phyloP scores from a whole-genome alignment of 108 stramenopile species.

The Cyclotella choctawhatcheeana region DNA sequence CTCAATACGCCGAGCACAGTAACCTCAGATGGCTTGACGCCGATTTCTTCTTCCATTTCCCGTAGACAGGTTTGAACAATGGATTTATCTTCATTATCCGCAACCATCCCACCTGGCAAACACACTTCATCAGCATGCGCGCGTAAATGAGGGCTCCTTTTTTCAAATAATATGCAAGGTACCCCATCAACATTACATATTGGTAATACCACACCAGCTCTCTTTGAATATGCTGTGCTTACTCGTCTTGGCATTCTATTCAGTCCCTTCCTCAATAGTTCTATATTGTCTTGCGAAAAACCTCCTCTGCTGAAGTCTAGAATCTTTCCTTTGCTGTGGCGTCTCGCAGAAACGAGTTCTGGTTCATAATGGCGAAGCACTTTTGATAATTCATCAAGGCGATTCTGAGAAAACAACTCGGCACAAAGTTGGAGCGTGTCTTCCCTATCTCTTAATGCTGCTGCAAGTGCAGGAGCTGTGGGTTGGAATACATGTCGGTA shows the following conservation, averaged over 20 bases:
- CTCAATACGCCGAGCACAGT: slow-evolving; percentile 86
- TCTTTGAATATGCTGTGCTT: slow-evolving; percentile 73
- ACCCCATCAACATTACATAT: slow-evolving; percentile 93
- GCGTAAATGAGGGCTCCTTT: slow-evolving; percentile 69
- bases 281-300: slow-evolving; percentile 67
- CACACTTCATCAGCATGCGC: slow-evolving; percentile 89
- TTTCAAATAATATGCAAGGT: slow-evolving; percentile 91
- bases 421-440: slow-evolving; percentile 90
- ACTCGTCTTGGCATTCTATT: slow-evolving; percentile 93
- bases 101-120: slow-evolving; percentile 94
- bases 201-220: slow-evolving; percentile 91
- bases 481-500: neutral
- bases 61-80: slow-evolving; percentile 91
- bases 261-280: slow-evolving; percentile 86
- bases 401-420: slow-evolving; percentile 66
- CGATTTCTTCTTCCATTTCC: slow-evolving; percentile 98
- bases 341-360: slow-evolving; percentile 61
- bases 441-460: slow-evolving; percentile 93
- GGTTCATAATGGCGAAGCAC: slow-evolving; percentile 83
- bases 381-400: slow-evolving; percentile 63
- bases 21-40: slow-evolving; percentile 51
- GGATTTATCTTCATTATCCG: slow-evolving; percentile 75
- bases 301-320: slow-evolving; percentile 70
- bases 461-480: slow-evolving; percentile 80
- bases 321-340: slow-evolving; percentile 50